Percentiles rank a stretch among this genome's conserved stretches.
Evolutionary conservation across 257 asterid species (phyloP).

Genomic region (Nicotiana otophora): DNA sequence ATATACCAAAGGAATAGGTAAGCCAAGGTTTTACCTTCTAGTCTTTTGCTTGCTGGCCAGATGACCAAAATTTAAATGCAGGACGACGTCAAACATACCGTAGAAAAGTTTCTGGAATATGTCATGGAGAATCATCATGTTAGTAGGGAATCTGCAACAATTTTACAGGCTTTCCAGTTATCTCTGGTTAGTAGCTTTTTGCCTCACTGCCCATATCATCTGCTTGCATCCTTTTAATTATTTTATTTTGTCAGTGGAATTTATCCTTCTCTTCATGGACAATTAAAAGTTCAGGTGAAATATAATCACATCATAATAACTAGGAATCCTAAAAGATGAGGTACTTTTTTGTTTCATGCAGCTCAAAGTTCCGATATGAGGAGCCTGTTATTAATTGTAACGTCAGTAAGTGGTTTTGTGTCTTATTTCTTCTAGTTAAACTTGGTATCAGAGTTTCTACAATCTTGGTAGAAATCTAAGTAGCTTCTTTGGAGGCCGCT

Average conservation of each 20-base stretch:
- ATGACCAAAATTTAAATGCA: constrained; percentile 35
- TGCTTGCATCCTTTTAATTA: neutral
- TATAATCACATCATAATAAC: neutral
- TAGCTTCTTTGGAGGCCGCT: neutral
- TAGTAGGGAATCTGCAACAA: constrained; percentile 42
- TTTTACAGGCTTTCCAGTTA: constrained; percentile 71
- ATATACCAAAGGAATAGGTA: neutral
- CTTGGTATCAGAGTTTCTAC: neutral
- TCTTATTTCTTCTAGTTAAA: neutral
- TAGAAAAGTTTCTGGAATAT: constrained; percentile 52
- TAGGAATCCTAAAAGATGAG: neutral
- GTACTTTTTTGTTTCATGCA: neutral
- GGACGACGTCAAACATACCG: constrained; percentile 46
- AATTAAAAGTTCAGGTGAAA: neutral
- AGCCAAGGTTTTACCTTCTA: neutral
- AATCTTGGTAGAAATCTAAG: neutral
- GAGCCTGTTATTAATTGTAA: neutral
- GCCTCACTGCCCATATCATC: neutral
- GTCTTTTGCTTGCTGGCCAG: constrained; percentile 2
- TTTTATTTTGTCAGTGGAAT: neutral
- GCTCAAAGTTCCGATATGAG: neutral
- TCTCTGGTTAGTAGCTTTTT: constrained; percentile 60
- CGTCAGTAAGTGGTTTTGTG: neutral
- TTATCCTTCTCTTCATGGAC: neutral
- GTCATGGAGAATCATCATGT: constrained; percentile 58